phyloP scores from a whole-genome alignment of 768 basidiomycete genomes.

The Pleurotus pulmonarius region DNA sequence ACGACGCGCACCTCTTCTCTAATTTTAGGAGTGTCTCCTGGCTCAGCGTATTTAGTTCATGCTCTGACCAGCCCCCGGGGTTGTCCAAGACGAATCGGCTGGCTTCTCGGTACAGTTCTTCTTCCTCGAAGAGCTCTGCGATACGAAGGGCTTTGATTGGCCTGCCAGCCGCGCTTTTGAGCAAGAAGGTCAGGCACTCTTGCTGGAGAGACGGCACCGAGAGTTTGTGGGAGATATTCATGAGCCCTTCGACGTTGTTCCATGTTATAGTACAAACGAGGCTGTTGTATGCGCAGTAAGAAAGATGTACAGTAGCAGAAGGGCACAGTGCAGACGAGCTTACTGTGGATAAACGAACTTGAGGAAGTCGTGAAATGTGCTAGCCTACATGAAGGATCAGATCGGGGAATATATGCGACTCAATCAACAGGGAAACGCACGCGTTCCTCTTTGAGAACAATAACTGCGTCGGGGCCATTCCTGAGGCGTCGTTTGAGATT shows the following conservation, averaged over 20 bases:
- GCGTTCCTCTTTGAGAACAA: slow-evolving; percentile 88
- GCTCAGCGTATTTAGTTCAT: slow-evolving; percentile 78
- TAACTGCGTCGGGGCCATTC: slow-evolving; percentile 75
- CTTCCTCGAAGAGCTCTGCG: slow-evolving; percentile 87
- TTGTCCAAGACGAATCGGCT: slow-evolving; percentile 92
- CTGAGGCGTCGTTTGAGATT: slow-evolving; percentile 34
- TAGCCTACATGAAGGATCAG: slow-evolving; percentile 42
- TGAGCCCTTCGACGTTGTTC: slow-evolving; percentile 90
- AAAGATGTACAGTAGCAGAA: background rate
- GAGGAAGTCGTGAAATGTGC: slow-evolving; percentile 89
- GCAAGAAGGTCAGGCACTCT: slow-evolving; percentile 82
- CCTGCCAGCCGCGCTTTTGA: slow-evolving; percentile 88
- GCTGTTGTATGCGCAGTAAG: slow-evolving; percentile 28
- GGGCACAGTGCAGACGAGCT: slow-evolving; percentile 24
- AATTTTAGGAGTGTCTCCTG: slow-evolving; percentile 84
- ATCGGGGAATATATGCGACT: background rate
- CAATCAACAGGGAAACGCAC: slow-evolving; percentile 29
- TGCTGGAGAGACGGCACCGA: slow-evolving; percentile 78
- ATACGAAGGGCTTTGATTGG: slow-evolving; percentile 93
- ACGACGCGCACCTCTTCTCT: slow-evolving; percentile 64
- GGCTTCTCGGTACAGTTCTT: slow-evolving; percentile 85
- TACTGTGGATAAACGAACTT: slow-evolving; percentile 94
- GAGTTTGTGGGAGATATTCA: slow-evolving; percentile 89
- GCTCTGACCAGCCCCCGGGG: slow-evolving; percentile 80
- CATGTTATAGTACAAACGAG: slow-evolving; percentile 92